These are phyloP conservation scores for Coleophoma cylindrospora DNA, from an alignment of 2,329 filamentous ascomycete genomes.

Conservation along the genomic window DNA sequence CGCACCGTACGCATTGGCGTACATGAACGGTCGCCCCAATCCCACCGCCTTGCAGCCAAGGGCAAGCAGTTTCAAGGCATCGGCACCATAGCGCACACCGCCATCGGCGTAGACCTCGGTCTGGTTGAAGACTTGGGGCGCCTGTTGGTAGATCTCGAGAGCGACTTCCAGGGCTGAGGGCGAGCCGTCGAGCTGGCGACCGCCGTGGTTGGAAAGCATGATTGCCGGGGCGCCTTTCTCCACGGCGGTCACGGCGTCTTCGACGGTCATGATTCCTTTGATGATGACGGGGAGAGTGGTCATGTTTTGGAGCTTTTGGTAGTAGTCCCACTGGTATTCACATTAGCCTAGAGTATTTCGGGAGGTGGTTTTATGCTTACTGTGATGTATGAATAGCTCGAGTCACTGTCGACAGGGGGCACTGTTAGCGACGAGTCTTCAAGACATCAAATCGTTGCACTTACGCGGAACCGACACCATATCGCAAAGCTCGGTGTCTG, in stretches of 20 bases:
- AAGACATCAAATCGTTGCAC: background rate
- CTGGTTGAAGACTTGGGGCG: constrained; percentile 3
- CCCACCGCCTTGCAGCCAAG: constrained; percentile 57
- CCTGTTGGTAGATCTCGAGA: constrained; percentile 43
- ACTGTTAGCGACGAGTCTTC: background rate
- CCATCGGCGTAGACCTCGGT: constrained; percentile 53
- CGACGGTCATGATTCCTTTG: constrained; percentile 17
- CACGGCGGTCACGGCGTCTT: constrained; percentile 33
- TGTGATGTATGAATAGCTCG: background rate
- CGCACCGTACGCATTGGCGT: background rate
- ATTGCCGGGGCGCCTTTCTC: constrained; percentile 33
- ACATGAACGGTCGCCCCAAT: constrained; percentile 37
- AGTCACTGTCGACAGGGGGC: background rate
- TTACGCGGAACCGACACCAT: constrained; percentile 11
- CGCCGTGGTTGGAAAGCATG: constrained; percentile 33
- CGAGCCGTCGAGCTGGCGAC: constrained; percentile 51
- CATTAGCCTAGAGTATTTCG: background rate
- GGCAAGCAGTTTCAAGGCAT: constrained; percentile 54
- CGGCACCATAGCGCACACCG: constrained; percentile 49
- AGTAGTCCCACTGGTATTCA: constrained; percentile 26
- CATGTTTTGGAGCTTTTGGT: constrained; percentile 27
- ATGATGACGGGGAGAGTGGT: constrained; percentile 34
- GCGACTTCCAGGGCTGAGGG: constrained; percentile 45
- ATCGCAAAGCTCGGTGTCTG: constrained; percentile 12
- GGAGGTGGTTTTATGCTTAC: background rate